Percentiles rank a stretch among this genome's conserved stretches.
phyloP scores from a whole-genome alignment of 2,329 filamentous ascomycete species.

The Sarocladium kiliense region DNA sequence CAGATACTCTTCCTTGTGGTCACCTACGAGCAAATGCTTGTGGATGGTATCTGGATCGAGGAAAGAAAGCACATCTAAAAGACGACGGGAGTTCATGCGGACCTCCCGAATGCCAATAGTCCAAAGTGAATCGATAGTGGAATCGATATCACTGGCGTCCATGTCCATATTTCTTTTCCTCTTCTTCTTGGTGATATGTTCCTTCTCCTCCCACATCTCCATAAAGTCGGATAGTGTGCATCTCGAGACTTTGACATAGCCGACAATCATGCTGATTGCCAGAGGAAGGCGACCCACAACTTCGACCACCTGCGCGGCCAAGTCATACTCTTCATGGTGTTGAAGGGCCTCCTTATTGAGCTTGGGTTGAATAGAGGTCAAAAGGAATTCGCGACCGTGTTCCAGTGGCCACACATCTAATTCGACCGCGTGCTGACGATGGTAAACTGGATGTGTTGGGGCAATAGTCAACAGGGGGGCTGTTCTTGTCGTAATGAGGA shows the following conservation, averaged over 20 bases:
- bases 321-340: neutral
- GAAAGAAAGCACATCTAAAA: neutral
- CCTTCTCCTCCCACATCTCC: neutral
- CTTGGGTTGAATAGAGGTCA: neutral
- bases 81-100: neutral
- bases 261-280: neutral
- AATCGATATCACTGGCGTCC: neutral
- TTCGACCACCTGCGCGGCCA: neutral
- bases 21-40: neutral
- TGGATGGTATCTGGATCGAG: neutral
- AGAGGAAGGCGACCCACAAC: neutral
- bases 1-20: neutral
- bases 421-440: neutral
- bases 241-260: neutral
- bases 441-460: neutral
- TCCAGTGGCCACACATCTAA: neutral
- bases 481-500: neutral
- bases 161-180: neutral
- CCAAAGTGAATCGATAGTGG: neutral
- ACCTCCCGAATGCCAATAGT: neutral
- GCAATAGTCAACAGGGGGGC: neutral
- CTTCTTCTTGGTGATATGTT: neutral
- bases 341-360: neutral
- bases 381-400: neutral
- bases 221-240: neutral